Percentiles rank a stretch among this genome's conserved stretches.
Conservation (phyloP, 441 rosid species). For the Corymbia citriodora region DNA sequence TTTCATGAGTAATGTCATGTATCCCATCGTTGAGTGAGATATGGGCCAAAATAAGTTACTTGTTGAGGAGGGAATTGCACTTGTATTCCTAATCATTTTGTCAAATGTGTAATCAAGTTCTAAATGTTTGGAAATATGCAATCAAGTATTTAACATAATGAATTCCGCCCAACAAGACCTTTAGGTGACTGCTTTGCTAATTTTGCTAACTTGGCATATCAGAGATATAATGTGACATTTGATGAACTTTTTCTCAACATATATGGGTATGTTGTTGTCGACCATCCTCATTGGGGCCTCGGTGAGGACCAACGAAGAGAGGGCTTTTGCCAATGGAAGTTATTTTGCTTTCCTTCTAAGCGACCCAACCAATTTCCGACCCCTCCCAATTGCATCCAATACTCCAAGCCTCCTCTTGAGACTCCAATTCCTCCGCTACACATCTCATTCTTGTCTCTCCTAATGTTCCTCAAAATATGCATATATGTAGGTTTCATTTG, state of each 20-base stretch:
- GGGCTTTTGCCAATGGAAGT: too few species aligned
- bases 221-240: neutral
- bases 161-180: neutral
- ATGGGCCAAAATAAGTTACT: neutral
- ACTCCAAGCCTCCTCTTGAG: neutral
- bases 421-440: neutral
- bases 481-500: neutral
- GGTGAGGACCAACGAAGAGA: neutral
- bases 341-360: neutral
- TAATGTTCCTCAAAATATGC: neutral
- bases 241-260: neutral
- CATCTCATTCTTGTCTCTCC: neutral
- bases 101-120: neutral
- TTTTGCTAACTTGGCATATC: neutral
- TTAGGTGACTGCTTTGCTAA: neutral
- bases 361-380: neutral
- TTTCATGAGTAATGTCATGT: neutral
- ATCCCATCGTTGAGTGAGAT: neutral
- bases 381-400: neutral
- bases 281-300: neutral
- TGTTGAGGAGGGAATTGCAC: neutral
- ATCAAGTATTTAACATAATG: neutral
- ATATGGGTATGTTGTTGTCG: neutral
- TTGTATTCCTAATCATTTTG: neutral
- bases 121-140: neutral